phyloP scores from a whole-genome alignment of 352 stramenopile species.

The Phytophthora palmivora region DNA sequence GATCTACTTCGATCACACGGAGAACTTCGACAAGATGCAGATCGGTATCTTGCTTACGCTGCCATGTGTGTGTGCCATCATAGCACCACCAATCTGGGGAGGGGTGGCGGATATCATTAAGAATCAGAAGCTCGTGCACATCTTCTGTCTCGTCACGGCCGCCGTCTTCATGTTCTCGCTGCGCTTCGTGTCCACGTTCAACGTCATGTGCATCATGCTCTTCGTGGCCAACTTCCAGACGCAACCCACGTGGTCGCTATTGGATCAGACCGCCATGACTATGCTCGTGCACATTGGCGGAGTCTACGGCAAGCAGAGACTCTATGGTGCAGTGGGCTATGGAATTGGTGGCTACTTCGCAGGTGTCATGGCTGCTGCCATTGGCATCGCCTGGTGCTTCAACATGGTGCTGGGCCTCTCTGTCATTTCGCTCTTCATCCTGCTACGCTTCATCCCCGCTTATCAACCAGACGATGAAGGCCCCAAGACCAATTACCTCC shows the following conservation, averaged over 20 bases:
- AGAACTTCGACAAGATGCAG: constrained; percentile 76
- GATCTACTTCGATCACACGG: constrained; percentile 61
- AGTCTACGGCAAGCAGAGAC: constrained; percentile 81
- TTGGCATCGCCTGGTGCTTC: constrained; percentile 82
- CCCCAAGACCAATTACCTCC: constrained; percentile 42
- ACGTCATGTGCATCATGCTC: constrained; percentile 75
- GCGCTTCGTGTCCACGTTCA: constrained; percentile 68
- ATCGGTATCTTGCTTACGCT: constrained; percentile 76
- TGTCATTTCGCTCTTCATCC: constrained; percentile 61
- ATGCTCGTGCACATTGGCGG: constrained; percentile 66
- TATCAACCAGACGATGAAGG: constrained; percentile 42
- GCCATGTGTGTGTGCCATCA: constrained; percentile 73
- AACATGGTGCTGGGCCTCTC: constrained; percentile 75
- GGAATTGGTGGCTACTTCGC: constrained; percentile 71
- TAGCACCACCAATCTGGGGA: constrained; percentile 74
- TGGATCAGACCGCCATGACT: constrained; percentile 73
- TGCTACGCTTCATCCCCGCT: constrained; percentile 58
- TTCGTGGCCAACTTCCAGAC: constrained; percentile 82
- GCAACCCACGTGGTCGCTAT: constrained; percentile 66
- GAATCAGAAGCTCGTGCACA: constrained; percentile 73
- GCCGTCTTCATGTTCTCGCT: constrained; percentile 75
- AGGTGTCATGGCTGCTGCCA: constrained; percentile 61
- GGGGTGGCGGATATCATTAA: constrained; percentile 63
- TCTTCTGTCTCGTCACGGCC: constrained; percentile 65
- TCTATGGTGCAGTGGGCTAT: constrained; percentile 77